Conservation (phyloP, 805 yeast genomes). For the Starmerella khaoyaiensis region DNA sequence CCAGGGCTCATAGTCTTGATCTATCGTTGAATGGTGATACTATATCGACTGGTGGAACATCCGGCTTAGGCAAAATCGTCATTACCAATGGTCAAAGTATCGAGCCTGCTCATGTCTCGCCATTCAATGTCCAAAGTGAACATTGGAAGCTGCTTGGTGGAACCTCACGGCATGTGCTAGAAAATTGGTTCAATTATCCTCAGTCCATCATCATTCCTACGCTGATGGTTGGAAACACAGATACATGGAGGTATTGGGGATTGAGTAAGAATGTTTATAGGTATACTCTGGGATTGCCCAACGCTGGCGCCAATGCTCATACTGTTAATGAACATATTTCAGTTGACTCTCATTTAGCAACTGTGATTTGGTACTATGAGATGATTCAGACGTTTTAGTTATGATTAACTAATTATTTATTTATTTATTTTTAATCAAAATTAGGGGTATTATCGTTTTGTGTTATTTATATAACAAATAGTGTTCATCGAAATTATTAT, state of each 20-base stretch:
- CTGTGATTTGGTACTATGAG: slow-evolving; percentile 25
- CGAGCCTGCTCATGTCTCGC: slow-evolving; percentile 45
- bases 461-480: no score
- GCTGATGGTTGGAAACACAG: slow-evolving; percentile 59
- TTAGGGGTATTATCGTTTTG: no score
- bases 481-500: no score
- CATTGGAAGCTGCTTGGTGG: slow-evolving; percentile 50
- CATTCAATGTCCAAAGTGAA: slow-evolving; percentile 26
- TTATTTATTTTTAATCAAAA: not conserved
- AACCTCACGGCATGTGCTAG: slow-evolving; percentile 47
- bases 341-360: slow-evolving; percentile 41
- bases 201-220: slow-evolving; percentile 44
- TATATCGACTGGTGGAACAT: slow-evolving; percentile 27
- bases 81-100: slow-evolving; percentile 22
- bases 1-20: slow-evolving; percentile 37
- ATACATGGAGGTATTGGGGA: slow-evolving; percentile 52
- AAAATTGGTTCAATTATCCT: slow-evolving; percentile 24
- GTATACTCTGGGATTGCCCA: slow-evolving; percentile 25
- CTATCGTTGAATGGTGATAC: slow-evolving; percentile 25
- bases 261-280: slow-evolving; percentile 49
- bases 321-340: slow-evolving; percentile 49
- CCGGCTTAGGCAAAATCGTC: slow-evolving; percentile 32
- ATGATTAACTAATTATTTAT: not conserved
- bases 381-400: slow-evolving; percentile 15
- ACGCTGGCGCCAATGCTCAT: slow-evolving; percentile 29